Percentiles rank a stretch among this genome's conserved stretches.
Conservation (phyloP, 2,329 filamentous ascomycete genomes). For the Dothideomycetes sp. region DNA sequence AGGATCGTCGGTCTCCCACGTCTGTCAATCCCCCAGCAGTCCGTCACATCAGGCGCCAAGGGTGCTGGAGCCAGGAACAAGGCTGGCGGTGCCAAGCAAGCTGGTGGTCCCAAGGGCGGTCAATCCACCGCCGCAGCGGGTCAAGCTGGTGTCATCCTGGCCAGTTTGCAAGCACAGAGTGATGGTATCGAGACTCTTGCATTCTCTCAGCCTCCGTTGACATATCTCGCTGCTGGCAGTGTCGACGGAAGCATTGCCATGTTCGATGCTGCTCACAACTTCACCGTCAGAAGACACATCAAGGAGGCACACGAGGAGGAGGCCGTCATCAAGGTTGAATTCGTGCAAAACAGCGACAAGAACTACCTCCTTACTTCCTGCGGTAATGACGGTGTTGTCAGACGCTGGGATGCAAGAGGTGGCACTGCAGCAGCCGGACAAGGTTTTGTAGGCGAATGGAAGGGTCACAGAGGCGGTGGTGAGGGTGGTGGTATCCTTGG, state of each 20-base stretch:
- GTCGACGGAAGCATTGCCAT: conserved; percentile 65
- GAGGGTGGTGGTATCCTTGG: conserved; percentile 82
- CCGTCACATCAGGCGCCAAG: conserved; percentile 27
- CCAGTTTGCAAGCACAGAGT: conserved; percentile 67
- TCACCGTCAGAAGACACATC: conserved; percentile 76
- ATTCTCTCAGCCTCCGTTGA: conserved; percentile 50
- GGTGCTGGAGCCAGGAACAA: conserved; percentile 39
- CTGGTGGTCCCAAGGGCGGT: conserved; percentile 25
- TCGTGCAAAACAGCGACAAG: conserved; percentile 44
- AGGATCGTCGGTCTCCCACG: conserved; percentile 77
- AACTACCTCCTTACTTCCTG: conserved; percentile 69
- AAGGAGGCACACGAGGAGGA: conserved; percentile 75
- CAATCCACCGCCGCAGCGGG: conserved; percentile 33
- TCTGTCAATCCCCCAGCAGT: conserved; percentile 22
- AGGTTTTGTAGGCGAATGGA: conserved; percentile 78
- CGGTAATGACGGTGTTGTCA: conserved; percentile 84
- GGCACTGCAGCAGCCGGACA: conserved; percentile 55
- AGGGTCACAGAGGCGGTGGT: conserved; percentile 72
- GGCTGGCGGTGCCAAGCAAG: conserved; percentile 33
- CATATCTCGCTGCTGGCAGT: conserved; percentile 50
- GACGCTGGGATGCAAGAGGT: conserved; percentile 73
- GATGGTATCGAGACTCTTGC: conserved; percentile 69
- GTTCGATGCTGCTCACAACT: conserved; percentile 77
- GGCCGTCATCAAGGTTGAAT: conserved; percentile 87
- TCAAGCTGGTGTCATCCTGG: conserved; percentile 64